A percentile compares a stretch with the other conserved stretches of the same genome.
phyloP scores from a whole-genome alignment of 2,329 filamentous ascomycete genomes.

The Salinomyces thailandicus region DNA sequence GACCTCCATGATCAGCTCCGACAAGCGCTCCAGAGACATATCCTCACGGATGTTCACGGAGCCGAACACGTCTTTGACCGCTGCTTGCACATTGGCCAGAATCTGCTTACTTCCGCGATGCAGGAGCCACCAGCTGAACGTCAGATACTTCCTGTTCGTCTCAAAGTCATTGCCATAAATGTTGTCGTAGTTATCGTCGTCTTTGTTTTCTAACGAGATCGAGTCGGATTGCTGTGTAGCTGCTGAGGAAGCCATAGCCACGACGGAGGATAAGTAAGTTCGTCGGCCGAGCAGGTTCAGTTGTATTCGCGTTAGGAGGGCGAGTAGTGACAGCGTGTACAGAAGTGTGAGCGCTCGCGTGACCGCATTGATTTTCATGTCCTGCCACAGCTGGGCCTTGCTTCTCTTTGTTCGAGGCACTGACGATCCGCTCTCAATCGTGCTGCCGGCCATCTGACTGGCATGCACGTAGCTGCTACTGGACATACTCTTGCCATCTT shows the following conservation, averaged over 20 bases:
- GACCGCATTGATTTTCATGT: conserved; percentile 90
- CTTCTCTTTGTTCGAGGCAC: conserved; percentile 55
- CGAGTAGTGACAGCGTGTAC: conserved; percentile 81
- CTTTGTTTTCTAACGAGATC: conserved; percentile 86
- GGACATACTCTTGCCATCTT: conserved; percentile 66
- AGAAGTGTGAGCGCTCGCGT: conserved; percentile 83
- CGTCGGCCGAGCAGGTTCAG: conserved; percentile 91
- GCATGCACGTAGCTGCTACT: conserved; percentile 77
- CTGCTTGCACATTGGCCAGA: conserved; percentile 69
- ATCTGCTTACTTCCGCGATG: conserved; percentile 81
- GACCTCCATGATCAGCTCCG: conserved; percentile 70
- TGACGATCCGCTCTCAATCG: conserved; percentile 35
- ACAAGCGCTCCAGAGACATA: conserved; percentile 68
- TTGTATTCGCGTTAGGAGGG: conserved; percentile 86
- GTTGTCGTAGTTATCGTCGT: conserved; percentile 75
- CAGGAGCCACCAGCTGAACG: conserved; percentile 96
- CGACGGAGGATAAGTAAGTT: conserved; percentile 91
- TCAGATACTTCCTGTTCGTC: conserved; percentile 87
- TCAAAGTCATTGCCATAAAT: conserved; percentile 89
- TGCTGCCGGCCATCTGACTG: conserved; percentile 55
- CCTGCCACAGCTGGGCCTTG: conserved; percentile 93
- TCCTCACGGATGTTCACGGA: conserved; percentile 79
- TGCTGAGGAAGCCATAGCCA: conserved; percentile 69
- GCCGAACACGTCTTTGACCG: conserved; percentile 85
- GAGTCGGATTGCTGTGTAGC: conserved; percentile 53